Conservation (phyloP, 306 rosid genomes). For the Phaseolus lunatus region DNA sequence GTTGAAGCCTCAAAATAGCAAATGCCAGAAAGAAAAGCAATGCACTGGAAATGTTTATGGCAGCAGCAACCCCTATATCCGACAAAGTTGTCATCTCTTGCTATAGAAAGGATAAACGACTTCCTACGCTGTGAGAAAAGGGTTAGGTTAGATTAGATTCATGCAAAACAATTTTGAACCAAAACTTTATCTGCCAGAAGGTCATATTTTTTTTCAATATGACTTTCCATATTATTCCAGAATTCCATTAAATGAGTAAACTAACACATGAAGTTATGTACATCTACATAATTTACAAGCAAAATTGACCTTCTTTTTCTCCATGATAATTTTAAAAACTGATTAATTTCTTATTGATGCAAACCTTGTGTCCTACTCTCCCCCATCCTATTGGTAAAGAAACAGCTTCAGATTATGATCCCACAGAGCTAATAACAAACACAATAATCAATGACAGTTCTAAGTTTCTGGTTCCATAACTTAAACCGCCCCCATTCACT, state of each 20-base stretch:
- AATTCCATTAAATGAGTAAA: neutral
- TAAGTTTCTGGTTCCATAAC: neutral
- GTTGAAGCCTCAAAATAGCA: conserved; percentile 92
- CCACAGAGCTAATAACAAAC: neutral
- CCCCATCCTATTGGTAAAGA: neutral
- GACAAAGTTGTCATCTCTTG: conserved; percentile 68
- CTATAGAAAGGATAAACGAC: neutral
- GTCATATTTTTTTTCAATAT: neutral
- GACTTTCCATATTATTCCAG: neutral
- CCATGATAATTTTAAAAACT: neutral
- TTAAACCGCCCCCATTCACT: neutral
- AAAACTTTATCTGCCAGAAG: neutral
- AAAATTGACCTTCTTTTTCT: neutral
- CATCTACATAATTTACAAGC: neutral
- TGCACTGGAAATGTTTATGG: conserved; percentile 69
- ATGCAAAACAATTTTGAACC: neutral
- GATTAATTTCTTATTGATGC: neutral
- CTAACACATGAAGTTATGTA: neutral
- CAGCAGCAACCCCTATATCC: conserved; percentile 80
- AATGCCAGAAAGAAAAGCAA: conserved; percentile 69
- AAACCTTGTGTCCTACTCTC: neutral
- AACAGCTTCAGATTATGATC: conserved; percentile 27
- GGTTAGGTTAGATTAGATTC: conserved; percentile 28
- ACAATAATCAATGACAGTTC: neutral
- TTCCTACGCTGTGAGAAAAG: conserved; percentile 45